A percentile compares a stretch with the other conserved stretches of the same genome.
These are phyloP conservation scores for Trypanosoma grayi DNA, from an alignment of 208 protist genomes.

Conservation along the genomic window DNA sequence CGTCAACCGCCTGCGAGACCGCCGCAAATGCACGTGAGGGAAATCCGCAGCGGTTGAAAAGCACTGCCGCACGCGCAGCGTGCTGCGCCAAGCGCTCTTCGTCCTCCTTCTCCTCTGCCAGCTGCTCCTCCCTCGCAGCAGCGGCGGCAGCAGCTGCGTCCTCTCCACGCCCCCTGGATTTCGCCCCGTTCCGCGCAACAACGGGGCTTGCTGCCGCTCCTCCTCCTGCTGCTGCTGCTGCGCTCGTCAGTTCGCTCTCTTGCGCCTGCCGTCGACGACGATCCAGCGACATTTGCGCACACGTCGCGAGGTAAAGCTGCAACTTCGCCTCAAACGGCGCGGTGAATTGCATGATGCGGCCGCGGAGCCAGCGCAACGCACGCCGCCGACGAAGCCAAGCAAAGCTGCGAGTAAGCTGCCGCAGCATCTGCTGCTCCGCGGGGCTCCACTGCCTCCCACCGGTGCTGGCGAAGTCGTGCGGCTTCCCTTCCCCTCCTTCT, in stretches of 20 bases:
- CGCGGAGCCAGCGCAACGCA: constrained; percentile 38
- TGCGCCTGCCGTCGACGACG: background rate
- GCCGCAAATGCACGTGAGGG: constrained; percentile 16
- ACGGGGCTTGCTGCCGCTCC: background rate
- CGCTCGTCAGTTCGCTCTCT: background rate
- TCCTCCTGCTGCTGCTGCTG: background rate
- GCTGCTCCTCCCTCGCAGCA: background rate
- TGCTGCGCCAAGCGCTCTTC: constrained; percentile 22
- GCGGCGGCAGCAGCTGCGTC: background rate
- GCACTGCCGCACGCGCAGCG: constrained; percentile 5
- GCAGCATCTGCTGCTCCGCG: constrained; percentile 68
- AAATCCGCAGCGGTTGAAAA: constrained; percentile 30
- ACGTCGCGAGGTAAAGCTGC: constrained; percentile 39
- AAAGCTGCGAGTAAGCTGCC: constrained; percentile 63
- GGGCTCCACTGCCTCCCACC: constrained; percentile 35
- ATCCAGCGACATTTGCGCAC: constrained; percentile 29
- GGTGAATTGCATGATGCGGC: constrained; percentile 66
- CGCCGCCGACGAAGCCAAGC: constrained; percentile 61
- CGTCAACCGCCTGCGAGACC: constrained; percentile 18
- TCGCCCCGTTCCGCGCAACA: background rate
- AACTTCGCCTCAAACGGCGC: constrained; percentile 59
- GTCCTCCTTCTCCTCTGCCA: background rate
- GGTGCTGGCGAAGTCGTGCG: background rate
- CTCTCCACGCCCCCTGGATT: background rate
- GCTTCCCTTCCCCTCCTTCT: constrained; percentile 22